Percentiles rank a stretch among this genome's conserved stretches.
Conservation (phyloP, 1,284 basidiomycete genomes). For the Trametes versicolor region DNA sequence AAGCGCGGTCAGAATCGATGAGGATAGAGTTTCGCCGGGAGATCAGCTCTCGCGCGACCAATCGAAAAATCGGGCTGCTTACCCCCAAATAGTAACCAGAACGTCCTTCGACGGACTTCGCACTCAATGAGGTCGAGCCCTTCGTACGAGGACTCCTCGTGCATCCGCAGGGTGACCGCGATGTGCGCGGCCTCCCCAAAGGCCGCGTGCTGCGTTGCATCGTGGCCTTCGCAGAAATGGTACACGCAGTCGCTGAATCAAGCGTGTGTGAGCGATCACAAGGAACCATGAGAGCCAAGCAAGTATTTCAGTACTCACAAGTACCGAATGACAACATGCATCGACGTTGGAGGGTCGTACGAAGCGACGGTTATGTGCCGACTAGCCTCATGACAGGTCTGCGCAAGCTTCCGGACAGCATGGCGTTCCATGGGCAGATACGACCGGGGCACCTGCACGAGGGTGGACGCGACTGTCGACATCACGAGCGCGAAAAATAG, state of each 20-base stretch:
- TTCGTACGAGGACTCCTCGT: constrained; percentile 84
- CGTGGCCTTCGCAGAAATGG: constrained; percentile 88
- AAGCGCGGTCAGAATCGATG: constrained; percentile 28
- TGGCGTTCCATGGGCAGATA: constrained; percentile 85
- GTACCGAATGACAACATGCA: constrained; percentile 84
- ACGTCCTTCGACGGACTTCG: constrained; percentile 82
- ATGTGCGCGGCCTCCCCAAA: constrained; percentile 87
- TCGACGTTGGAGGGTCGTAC: constrained; percentile 84
- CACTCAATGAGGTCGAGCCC: constrained; percentile 86
- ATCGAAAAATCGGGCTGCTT: constrained; percentile 39
- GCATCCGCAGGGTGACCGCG: constrained; percentile 82
- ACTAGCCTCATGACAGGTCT: constrained; percentile 84
- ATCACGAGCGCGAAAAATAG: constrained; percentile 89
- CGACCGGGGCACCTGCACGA: constrained; percentile 84
- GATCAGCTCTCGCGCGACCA: constrained; percentile 24
- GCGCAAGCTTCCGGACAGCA: constrained; percentile 78
- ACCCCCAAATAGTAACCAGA: constrained; percentile 90
- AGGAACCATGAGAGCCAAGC: constrained; percentile 14
- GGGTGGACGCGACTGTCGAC: constrained; percentile 83
- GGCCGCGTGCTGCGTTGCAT: constrained; percentile 85
- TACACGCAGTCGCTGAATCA: constrained; percentile 75
- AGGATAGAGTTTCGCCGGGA: constrained; percentile 31
- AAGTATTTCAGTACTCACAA: constrained; percentile 62
- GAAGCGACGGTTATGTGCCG: constrained; percentile 79
- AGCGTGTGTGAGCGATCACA: constrained; percentile 23